Base-by-base conservation (phyloP, 441 rosid species). In the Gossypium schwendimanii region DNA sequence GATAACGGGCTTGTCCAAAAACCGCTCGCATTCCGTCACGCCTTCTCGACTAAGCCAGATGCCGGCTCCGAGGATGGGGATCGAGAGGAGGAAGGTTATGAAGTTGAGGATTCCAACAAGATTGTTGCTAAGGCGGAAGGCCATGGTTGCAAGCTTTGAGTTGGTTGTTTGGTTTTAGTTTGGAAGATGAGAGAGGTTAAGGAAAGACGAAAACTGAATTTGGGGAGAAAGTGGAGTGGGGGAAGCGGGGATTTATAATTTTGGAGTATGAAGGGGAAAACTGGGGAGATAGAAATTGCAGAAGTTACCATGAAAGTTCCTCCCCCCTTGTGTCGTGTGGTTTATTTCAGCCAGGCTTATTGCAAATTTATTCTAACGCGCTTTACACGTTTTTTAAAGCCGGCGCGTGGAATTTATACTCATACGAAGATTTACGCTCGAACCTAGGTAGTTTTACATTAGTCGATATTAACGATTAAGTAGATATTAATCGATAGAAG, bases 71-170 rank as follows among this genome's bases (percentile, higher is more conserved):
- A 92, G 85, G 66, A 90, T 87, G 11, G 94, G 92, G 67, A 92
- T 75, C 1, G 97, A 90, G 57, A 90, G 78, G 24, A 92, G 79
- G 77, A 90, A 85, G 20, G 91, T 87, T 3, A 88, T 4, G 81
- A 92, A 63, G 85, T 92, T 92, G 20, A 92, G 91, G 63, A 86
- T 63, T 26, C 91, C 96, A 0, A 92, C 75, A 47, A 92, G 78
- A 69, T 78, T 90, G 83, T 92, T 90, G 78, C 91, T 88, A n/a
- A 81, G 5, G 12, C 90, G 89, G 55, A 83, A 84, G 88, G 85
- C 14, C 75, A 61, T 72, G 2, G 55, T 24, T 55, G 36, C 50
- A 4, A 44, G 36, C 11, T 31, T 53, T 33, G 18, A 6, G 7
- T 24, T 24, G 60, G 44, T 50, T 17, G 1, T 2, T 88, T 33